These are phyloP conservation scores for Mikania micrantha DNA, from an alignment of 129 eudicot species.

Conservation along the genomic window DNA sequence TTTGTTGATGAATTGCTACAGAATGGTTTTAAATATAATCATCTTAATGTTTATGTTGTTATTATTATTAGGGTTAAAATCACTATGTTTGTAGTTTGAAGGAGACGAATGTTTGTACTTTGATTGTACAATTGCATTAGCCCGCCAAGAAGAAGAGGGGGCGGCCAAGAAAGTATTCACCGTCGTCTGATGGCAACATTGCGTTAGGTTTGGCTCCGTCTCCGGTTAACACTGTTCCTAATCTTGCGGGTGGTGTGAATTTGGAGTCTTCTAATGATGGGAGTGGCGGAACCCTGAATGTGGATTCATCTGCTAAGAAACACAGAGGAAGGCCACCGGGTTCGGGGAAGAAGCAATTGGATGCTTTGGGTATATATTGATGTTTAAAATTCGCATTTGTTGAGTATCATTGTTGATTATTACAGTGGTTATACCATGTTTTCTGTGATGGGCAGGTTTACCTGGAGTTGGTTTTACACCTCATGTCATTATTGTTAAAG, in stretches of 20 bases:
- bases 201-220: slow-evolving; percentile 58
- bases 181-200: slow-evolving; percentile 59
- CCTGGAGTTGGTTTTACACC: slow-evolving; percentile 90
- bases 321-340: slow-evolving; percentile 82
- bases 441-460: slow-evolving; percentile 43
- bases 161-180: slow-evolving; percentile 72
- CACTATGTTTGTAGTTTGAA: no score
- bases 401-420: background rate
- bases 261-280: slow-evolving; percentile 33
- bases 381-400: background rate
- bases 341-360: slow-evolving; percentile 68
- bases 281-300: slow-evolving; percentile 32
- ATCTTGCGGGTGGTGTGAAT: slow-evolving; percentile 20
- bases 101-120: no score
- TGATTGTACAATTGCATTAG: no score
- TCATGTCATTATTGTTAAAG: slow-evolving; percentile 66
- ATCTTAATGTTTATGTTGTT: no score
- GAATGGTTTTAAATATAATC: no score
- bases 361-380: slow-evolving; percentile 64
- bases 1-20: no score
- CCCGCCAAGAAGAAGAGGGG: slow-evolving; percentile 69
- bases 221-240: slow-evolving; percentile 24
- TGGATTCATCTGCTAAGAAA: slow-evolving; percentile 39
- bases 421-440: background rate
- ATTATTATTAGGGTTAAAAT: no score